These are phyloP conservation scores for Scheffersomyces lignosus DNA, from an alignment of 805 yeast genomes.

Conservation along the genomic window DNA sequence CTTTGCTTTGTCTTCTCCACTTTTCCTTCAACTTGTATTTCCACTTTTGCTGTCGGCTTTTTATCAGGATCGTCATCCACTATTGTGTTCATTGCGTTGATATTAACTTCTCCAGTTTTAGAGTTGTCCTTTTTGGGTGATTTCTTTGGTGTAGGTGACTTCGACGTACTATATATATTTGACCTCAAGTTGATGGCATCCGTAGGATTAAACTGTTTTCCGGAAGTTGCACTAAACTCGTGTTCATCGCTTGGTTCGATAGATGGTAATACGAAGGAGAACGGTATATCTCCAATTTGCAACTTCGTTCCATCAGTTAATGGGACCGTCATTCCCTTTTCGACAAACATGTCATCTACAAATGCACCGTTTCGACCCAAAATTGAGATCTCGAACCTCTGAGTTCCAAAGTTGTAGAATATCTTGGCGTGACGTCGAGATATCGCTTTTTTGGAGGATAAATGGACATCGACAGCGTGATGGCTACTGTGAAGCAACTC, in stretches of 20 bases:
- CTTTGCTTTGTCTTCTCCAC: neutral
- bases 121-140: constrained; percentile 6
- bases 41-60: constrained; percentile 1
- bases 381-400: constrained; percentile 86
- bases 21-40: neutral
- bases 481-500: constrained; percentile 59
- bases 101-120: constrained; percentile 5
- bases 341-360: constrained; percentile 87
- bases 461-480: constrained; percentile 85
- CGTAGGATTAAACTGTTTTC: constrained; percentile 54
- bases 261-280: constrained; percentile 82
- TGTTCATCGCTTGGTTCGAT: constrained; percentile 41
- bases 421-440: constrained; percentile 94
- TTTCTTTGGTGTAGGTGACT: constrained; percentile 17
- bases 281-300: constrained; percentile 91
- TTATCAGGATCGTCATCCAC: neutral
- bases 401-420: constrained; percentile 94
- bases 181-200: constrained; percentile 61
- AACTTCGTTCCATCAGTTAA: constrained; percentile 76
- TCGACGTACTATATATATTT: constrained; percentile 39
- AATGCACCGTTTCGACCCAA: constrained; percentile 96
- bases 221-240: constrained; percentile 5
- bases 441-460: constrained; percentile 90
- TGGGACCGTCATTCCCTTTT: constrained; percentile 89
- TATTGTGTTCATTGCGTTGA: no score